These are phyloP conservation scores for Phytophthora pisi DNA, from an alignment of 352 stramenopile genomes.

Conservation along the genomic window DNA sequence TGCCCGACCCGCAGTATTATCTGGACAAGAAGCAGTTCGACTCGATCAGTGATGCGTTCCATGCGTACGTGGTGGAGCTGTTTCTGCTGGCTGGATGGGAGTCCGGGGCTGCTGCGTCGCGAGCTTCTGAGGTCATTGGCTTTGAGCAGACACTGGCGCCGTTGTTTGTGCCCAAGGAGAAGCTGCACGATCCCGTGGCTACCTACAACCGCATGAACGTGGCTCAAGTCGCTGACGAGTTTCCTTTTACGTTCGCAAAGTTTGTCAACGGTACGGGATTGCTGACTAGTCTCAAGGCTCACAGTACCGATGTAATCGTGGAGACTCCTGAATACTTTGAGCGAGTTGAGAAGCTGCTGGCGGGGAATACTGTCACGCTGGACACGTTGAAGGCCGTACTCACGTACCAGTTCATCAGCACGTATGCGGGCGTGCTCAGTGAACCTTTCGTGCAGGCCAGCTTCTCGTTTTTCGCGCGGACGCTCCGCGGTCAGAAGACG, in stretches of 20 bases:
- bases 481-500: conserved; percentile 80
- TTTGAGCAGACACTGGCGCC: conserved; percentile 88
- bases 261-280: conserved; percentile 63
- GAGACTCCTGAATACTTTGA: conserved; percentile 65
- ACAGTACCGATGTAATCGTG: conserved; percentile 55
- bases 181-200: conserved; percentile 84
- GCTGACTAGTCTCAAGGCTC: conserved; percentile 32
- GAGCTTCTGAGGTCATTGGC: conserved; percentile 69
- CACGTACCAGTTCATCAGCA: conserved; percentile 59
- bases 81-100: conserved; percentile 68
- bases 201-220: conserved; percentile 93
- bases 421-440: conserved; percentile 46
- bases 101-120: conserved; percentile 26
- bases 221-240: conserved; percentile 43
- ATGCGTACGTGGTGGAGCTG: conserved; percentile 77
- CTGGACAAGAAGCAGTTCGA: conserved; percentile 86
- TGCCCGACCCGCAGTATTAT: conserved; percentile 94
- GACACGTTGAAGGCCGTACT: conserved; percentile 55
- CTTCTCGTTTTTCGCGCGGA: conserved; percentile 90
- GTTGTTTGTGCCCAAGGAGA: conserved; percentile 88
- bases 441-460: conserved; percentile 85
- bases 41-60: conserved; percentile 71
- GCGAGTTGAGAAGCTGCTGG: conserved; percentile 55
- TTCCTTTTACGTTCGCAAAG: conserved; percentile 60
- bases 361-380: conserved; percentile 40